phyloP scores from a whole-genome alignment of 257 asterid species.

The Salvia miltiorrhiza region DNA sequence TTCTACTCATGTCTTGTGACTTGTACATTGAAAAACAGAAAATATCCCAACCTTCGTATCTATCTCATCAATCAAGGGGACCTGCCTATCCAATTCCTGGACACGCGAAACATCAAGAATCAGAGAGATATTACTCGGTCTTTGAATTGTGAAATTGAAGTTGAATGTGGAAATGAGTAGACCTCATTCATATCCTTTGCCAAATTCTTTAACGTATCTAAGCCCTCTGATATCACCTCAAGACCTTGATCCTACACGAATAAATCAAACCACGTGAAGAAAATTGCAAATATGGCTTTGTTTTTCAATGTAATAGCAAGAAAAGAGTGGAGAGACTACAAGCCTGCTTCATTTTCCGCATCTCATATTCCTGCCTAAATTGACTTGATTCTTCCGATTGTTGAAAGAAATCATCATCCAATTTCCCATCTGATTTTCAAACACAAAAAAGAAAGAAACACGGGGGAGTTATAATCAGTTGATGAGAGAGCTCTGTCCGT shows the following conservation, averaged over 20 bases:
- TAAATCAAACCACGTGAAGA: not conserved
- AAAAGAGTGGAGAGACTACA: constrained; percentile 33
- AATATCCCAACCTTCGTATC: constrained; percentile 61
- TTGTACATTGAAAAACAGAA: not conserved
- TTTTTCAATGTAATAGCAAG: not conserved
- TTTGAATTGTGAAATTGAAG: not conserved
- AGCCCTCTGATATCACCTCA: constrained; percentile 71
- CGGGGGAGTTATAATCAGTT: not conserved
- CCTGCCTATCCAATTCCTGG: constrained; percentile 92
- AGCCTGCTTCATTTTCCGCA: constrained; percentile 94
- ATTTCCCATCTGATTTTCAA: constrained; percentile 43
- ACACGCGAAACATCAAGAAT: not conserved
- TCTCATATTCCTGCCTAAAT: constrained; percentile 72
- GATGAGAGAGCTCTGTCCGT: not conserved
- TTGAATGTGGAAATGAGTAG: constrained; percentile 1
- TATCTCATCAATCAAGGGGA: constrained; percentile 81
- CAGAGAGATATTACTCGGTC: not conserved
- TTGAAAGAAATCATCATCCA: constrained; percentile 51
- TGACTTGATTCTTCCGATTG: constrained; percentile 64
- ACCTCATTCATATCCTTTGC: constrained; percentile 95
- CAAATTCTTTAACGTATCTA: constrained; percentile 70
- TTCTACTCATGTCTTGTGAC: not conserved
- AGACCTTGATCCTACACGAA: constrained; percentile 77
- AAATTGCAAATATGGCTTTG: not conserved
- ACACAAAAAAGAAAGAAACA: not conserved